Evolutionary conservation across 164 flowering plant genomes (phyloP).

Genomic region (Umbilicus rupestris): DNA sequence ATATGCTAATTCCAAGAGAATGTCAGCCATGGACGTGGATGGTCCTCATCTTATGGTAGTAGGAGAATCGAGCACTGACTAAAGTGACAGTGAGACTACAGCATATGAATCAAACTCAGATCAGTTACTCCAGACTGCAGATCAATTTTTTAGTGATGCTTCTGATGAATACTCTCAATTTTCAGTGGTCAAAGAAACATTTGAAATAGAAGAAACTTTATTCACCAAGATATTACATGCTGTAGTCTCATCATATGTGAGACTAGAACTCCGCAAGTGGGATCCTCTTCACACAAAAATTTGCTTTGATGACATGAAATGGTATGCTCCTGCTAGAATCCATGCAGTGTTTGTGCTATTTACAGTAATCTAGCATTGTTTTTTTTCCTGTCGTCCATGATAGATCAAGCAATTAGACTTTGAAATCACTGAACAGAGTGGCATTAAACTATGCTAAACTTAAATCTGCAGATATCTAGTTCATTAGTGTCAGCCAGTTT

Average conservation of each 20-base stretch:
- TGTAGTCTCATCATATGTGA: constrained; percentile 87
- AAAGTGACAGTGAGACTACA: constrained; percentile 75
- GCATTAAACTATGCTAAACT: too few relatives aligned
- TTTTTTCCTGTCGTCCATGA: not conserved
- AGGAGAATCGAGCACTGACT: constrained; percentile 97
- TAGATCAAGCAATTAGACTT: not conserved
- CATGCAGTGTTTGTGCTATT: not conserved
- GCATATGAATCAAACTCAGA: constrained; percentile 58
- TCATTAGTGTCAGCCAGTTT: not conserved
- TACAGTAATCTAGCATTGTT: not conserved
- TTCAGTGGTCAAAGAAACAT: constrained; percentile 53
- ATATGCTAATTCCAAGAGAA: constrained; percentile 46
- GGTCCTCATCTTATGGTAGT: constrained; percentile 38
- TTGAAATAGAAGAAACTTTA: constrained; percentile 77
- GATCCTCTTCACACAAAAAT: constrained; percentile 70
- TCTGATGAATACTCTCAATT: constrained; percentile 72
- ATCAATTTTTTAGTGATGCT: constrained; percentile 72
- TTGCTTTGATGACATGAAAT: constrained; percentile 77
- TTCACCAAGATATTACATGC: constrained; percentile 55
- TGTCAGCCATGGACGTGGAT: constrained; percentile 38
- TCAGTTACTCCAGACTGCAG: constrained; percentile 60
- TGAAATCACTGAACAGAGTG: not conserved
- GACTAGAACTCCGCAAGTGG: constrained; percentile 93
- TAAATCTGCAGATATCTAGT: not conserved
- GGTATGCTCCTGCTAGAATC: constrained; percentile 32